Conservation (phyloP, 2,329 filamentous ascomycete genomes). For the Claviceps sp. region DNA sequence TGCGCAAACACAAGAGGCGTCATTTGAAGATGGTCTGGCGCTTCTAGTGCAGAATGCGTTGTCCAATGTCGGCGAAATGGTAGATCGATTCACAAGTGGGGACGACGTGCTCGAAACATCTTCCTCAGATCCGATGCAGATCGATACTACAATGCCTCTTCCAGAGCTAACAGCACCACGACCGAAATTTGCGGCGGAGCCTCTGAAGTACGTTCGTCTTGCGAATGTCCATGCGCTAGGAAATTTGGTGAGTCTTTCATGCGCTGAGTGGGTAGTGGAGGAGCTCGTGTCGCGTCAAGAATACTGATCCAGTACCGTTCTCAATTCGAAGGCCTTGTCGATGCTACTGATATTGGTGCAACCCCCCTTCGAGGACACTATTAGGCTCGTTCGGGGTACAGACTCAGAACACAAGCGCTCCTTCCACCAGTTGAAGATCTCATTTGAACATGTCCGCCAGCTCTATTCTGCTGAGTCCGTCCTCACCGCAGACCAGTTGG, state of each 20-base stretch:
- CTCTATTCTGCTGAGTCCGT: slow-evolving; percentile 21
- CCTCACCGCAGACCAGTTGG: slow-evolving; percentile 22
- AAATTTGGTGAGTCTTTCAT: slow-evolving; percentile 23
- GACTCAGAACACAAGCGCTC: slow-evolving; percentile 21
- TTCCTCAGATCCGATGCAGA: slow-evolving; percentile 20
- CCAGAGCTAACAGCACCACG: slow-evolving; percentile 17
- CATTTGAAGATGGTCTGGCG: slow-evolving; percentile 22
- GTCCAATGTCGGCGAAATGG: slow-evolving; percentile 25
- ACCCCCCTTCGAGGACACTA: slow-evolving; percentile 22
- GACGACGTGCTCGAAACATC: slow-evolving; percentile 11
- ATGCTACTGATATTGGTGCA: slow-evolving; percentile 25
- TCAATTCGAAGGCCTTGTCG: slow-evolving; percentile 21
- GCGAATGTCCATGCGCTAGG: slow-evolving; percentile 26
- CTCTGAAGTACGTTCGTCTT: slow-evolving; percentile 23
- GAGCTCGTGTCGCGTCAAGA: background rate
- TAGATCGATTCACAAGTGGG: slow-evolving; percentile 18
- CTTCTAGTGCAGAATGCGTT: slow-evolving; percentile 28
- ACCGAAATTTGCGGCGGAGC: slow-evolving; percentile 22
- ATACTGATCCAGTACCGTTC: background rate
- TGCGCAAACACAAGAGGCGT: slow-evolving; percentile 13
- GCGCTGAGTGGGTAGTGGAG: background rate
- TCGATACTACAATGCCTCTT: slow-evolving; percentile 16
- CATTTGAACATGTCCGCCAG: slow-evolving; percentile 20
- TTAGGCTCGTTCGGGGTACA: slow-evolving; percentile 19
- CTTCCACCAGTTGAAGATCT: slow-evolving; percentile 18